Conservation (phyloP, 2,329 filamentous ascomycete genomes). For the Monilinia aucupariae region DNA sequence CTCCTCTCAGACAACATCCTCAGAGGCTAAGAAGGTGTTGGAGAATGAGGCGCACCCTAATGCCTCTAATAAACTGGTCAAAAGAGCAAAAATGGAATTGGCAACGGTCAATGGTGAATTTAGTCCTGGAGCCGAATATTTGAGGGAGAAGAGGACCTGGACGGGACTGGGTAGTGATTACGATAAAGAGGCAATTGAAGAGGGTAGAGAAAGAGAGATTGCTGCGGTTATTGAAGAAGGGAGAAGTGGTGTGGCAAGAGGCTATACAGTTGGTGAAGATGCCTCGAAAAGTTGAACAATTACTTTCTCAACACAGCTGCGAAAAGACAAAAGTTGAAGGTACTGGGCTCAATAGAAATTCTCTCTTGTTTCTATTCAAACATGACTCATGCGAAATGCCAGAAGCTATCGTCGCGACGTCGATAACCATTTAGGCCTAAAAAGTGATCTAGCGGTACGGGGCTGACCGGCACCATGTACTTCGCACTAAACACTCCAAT, state of each 20-base stretch:
- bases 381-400: slow-evolving; percentile 1
- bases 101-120: slow-evolving; percentile 76
- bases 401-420: background rate
- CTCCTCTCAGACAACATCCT: slow-evolving; percentile 3
- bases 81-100: slow-evolving; percentile 62
- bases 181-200: slow-evolving; percentile 52
- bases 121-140: slow-evolving; percentile 87
- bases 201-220: slow-evolving; percentile 35
- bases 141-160: slow-evolving; percentile 82
- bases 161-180: slow-evolving; percentile 87
- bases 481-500: background rate
- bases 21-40: slow-evolving; percentile 23
- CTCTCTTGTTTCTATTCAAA: background rate
- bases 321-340: background rate
- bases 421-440: background rate
- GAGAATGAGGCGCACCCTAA: slow-evolving; percentile 25
- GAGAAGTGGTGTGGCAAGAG: slow-evolving; percentile 78
- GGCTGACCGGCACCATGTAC: slow-evolving; percentile 6
- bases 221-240: slow-evolving; percentile 77
- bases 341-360: background rate
- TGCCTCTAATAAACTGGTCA: slow-evolving; percentile 53
- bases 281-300: slow-evolving; percentile 27
- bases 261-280: slow-evolving; percentile 70
- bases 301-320: background rate
- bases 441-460: slow-evolving; percentile 2